These are phyloP conservation scores for Mycena alexandri DNA, from an alignment of 768 basidiomycete genomes.

Conservation along the genomic window DNA sequence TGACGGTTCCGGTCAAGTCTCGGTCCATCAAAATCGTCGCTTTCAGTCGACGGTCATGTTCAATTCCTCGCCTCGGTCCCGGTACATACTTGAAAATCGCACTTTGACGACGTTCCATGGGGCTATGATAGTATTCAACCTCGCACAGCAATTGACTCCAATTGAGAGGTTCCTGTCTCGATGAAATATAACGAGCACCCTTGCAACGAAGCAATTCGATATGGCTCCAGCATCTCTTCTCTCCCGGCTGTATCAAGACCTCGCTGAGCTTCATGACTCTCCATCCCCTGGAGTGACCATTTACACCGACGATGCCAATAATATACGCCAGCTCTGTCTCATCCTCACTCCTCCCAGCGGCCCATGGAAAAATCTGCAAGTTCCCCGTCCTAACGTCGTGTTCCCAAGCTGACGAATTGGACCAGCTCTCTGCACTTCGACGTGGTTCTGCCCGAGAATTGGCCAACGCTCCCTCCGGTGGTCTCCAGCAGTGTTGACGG, in stretches of 20 bases:
- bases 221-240: slow-evolving; percentile 44
- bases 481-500: not conserved
- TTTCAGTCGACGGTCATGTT: too few relatives aligned
- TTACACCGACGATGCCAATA: slow-evolving; percentile 56
- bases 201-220: too few relatives aligned
- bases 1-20: too few relatives aligned
- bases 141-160: too few relatives aligned
- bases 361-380: slow-evolving; percentile 56
- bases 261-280: slow-evolving; percentile 55
- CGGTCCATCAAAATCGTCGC: too few relatives aligned
- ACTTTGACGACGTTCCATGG: too few relatives aligned
- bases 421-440: slow-evolving; percentile 32
- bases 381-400: not conserved
- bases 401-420: not conserved
- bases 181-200: too few relatives aligned
- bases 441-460: slow-evolving; percentile 47
- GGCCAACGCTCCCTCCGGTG: slow-evolving; percentile 44
- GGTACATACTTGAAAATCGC: too few relatives aligned
- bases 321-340: slow-evolving; percentile 57
- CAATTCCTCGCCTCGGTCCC: too few relatives aligned
- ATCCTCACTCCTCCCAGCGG: slow-evolving; percentile 60
- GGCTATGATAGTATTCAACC: too few relatives aligned
- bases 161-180: too few relatives aligned
- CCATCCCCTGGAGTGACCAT: slow-evolving; percentile 60
- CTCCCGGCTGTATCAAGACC: slow-evolving; percentile 54